Conservation (phyloP, 2,329 filamentous ascomycete species). For the Penicillium sp. region DNA sequence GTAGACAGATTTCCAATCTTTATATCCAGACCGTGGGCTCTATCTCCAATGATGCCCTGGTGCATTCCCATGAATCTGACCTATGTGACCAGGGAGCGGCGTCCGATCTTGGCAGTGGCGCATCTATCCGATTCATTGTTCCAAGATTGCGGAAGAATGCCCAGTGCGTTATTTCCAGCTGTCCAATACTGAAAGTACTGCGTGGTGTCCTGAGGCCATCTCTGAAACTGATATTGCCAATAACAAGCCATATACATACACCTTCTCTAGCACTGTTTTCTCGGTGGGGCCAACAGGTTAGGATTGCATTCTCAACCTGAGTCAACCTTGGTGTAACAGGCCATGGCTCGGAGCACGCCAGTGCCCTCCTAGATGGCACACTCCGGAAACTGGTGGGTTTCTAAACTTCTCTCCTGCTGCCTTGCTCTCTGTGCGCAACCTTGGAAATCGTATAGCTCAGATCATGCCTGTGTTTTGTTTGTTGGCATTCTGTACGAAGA, state of each 20-base stretch:
- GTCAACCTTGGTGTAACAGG: neutral
- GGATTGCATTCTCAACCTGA: neutral
- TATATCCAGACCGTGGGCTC: neutral
- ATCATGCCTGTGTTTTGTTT: no score
- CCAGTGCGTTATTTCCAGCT: neutral
- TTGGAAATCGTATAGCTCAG: no score
- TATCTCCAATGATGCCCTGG: neutral
- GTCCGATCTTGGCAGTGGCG: conserved; percentile 1
- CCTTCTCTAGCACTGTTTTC: no score
- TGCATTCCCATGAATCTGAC: neutral
- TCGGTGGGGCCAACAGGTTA: neutral
- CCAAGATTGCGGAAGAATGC: neutral
- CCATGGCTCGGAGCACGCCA: neutral
- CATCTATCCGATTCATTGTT: neutral
- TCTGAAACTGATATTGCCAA: no score
- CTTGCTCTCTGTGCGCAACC: neutral
- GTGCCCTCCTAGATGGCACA: neutral
- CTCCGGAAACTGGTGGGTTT: neutral
- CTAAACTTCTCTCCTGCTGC: neutral
- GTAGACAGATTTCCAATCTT: neutral
- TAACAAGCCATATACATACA: no score
- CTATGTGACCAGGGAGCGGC: neutral
- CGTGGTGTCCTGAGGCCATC: no score
- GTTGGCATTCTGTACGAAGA: no score
- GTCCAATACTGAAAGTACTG: no score